Conservation (phyloP, 352 stramenopile genomes). For the Stramenopiles sp. region DNA sequence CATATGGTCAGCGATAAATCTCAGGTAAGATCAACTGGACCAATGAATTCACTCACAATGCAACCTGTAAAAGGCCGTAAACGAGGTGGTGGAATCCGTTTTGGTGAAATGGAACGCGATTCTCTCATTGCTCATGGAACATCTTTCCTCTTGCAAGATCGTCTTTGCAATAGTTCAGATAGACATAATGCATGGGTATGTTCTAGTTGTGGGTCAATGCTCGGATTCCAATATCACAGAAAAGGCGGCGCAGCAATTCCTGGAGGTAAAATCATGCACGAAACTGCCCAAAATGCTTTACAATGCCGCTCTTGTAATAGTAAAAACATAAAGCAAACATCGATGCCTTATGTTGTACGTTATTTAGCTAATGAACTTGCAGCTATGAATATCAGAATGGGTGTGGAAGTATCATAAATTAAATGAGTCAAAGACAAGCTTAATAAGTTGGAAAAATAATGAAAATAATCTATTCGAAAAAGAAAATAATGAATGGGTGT, state of each 20-base stretch:
- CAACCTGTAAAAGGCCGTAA: constrained; percentile 93
- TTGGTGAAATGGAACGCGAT: constrained; percentile 98
- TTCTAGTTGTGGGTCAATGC: constrained; percentile 48
- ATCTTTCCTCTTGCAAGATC: constrained; percentile 94
- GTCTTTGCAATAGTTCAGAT: constrained; percentile 94
- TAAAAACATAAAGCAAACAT: constrained; percentile 86
- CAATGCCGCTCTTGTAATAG: too few relatives aligned
- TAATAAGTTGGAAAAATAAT: too few relatives aligned
- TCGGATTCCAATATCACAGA: constrained; percentile 90
- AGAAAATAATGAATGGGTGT: too few relatives aligned
- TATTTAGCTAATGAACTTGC: constrained; percentile 89
- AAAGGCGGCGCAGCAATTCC: too few relatives aligned
- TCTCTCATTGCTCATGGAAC: constrained; percentile 97
- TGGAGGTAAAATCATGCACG: too few relatives aligned
- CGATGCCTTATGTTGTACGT: constrained; percentile 95
- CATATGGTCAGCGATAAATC: constrained; percentile 99
- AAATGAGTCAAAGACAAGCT: too few relatives aligned
- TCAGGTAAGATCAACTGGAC: constrained; percentile 59
- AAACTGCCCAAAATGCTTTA: too few relatives aligned
- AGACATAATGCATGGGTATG: constrained; percentile 92
- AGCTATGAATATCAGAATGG: constrained; percentile 99
- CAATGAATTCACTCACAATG: constrained; percentile 46
- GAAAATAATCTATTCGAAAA: too few relatives aligned
- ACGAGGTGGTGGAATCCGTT: constrained; percentile 77
- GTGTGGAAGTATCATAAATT: too few relatives aligned